Evolutionary conservation across 179 eudicot genomes (phyloP).

Genomic region (Spergularia azorica): DNA sequence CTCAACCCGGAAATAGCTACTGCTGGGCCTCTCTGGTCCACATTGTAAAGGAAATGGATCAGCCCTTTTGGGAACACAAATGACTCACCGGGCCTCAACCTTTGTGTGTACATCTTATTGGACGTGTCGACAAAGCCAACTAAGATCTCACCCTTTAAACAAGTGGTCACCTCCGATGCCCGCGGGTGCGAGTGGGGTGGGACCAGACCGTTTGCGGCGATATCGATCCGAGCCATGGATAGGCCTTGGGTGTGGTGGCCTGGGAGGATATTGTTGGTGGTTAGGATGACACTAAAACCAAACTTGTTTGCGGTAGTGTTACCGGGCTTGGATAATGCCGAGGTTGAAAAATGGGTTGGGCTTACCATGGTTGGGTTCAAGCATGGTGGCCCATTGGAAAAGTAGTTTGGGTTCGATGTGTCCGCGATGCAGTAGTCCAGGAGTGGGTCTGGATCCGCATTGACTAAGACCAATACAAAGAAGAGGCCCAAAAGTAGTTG

Average conservation of each 20-base stretch:
- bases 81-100: conserved; percentile 64
- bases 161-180: conserved; percentile 76
- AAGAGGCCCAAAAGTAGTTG: conserved; percentile 23
- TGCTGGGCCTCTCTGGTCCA: conserved; percentile 40
- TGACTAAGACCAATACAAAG: conserved; percentile 18
- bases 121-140: conserved; percentile 78
- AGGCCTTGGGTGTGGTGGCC: conserved; percentile 79
- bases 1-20: conserved; percentile 60
- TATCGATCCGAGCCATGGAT: conserved; percentile 71
- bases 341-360: conserved; percentile 66
- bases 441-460: conserved; percentile 69
- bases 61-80: conserved; percentile 82
- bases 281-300: conserved; percentile 61
- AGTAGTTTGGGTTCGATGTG: conserved; percentile 31
- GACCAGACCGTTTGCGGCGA: conserved; percentile 59
- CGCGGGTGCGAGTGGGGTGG: conserved; percentile 88
- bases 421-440: conserved; percentile 82
- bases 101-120: conserved; percentile 50
- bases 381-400: conserved; percentile 61
- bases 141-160: conserved; percentile 61
- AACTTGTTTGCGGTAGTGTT: conserved; percentile 46
- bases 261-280: conserved; percentile 55
- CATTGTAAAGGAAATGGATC: conserved; percentile 67
- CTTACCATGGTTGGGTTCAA: conserved; percentile 46
- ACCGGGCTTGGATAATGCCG: conserved; percentile 66